These are phyloP conservation scores for Cladorrhinum sp. DNA, from an alignment of 2,329 filamentous ascomycete genomes.

Conservation along the genomic window DNA sequence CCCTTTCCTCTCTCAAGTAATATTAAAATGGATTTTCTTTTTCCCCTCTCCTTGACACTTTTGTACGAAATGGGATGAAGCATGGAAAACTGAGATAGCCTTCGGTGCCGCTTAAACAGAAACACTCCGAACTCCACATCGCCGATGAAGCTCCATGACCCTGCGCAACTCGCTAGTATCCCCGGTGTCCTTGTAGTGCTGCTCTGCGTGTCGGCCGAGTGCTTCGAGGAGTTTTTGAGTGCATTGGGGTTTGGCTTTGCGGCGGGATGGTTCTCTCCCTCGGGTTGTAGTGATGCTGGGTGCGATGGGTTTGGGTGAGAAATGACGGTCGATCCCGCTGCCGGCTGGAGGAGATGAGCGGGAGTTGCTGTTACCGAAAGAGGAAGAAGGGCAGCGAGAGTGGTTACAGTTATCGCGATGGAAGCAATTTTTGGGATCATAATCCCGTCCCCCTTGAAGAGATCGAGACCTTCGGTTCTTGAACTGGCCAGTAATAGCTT, in stretches of 20 bases:
- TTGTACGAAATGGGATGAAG: too few relatives aligned
- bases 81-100: too few relatives aligned
- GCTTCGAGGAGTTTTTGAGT: not conserved
- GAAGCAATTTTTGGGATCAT: not conserved
- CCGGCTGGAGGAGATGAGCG: not conserved
- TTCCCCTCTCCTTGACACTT: too few relatives aligned
- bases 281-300: not conserved
- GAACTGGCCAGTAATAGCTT: not conserved
- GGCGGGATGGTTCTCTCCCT: not conserved
- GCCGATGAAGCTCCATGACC: not conserved
- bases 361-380: too few relatives aligned
- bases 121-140: not conserved
- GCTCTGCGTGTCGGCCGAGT: not conserved
- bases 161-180: slow-evolving; percentile 2
- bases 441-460: not conserved
- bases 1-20: too few relatives aligned
- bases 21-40: too few relatives aligned
- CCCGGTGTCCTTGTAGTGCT: slow-evolving; percentile 1
- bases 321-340: not conserved
- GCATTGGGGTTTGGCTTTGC: not conserved
- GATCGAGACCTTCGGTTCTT: not conserved
- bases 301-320: not conserved
- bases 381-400: not conserved
- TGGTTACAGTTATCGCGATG: not conserved
- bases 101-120: not conserved